These are phyloP conservation scores for Aspergillus carlsbadensis DNA, from an alignment of 495 filamentous ascomycete genomes.

Conservation along the genomic window DNA sequence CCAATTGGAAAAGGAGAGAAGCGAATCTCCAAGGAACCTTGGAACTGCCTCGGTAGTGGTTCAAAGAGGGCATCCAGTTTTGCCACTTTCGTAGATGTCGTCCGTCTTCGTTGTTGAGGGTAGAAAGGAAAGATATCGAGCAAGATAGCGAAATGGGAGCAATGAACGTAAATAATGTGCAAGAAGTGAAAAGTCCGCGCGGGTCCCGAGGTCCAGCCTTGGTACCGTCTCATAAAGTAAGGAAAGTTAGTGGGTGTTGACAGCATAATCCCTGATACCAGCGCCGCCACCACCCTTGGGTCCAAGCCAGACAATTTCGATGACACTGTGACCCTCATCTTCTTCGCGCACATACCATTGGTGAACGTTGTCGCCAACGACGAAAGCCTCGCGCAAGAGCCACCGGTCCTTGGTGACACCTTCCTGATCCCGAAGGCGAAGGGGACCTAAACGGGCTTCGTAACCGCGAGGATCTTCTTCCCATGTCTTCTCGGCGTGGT, in stretches of 20 bases:
- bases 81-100: constrained; percentile 12
- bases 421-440: constrained; percentile 44
- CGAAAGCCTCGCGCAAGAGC: constrained; percentile 40
- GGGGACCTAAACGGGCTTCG: constrained; percentile 51
- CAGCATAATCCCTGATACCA: constrained; percentile 32
- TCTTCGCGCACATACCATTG: constrained; percentile 49
- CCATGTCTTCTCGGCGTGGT: constrained; percentile 62
- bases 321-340: constrained; percentile 46
- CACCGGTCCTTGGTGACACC: constrained; percentile 48
- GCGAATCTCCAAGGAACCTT: constrained; percentile 9
- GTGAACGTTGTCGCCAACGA: constrained; percentile 48
- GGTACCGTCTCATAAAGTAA: constrained; percentile 17
- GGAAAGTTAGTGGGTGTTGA: constrained; percentile 13
- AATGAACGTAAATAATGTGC: constrained; percentile 37
- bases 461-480: constrained; percentile 49
- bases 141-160: constrained; percentile 20
- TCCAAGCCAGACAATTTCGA: constrained; percentile 52
- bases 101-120: constrained; percentile 12
- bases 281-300: constrained; percentile 45
- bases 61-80: constrained; percentile 14
- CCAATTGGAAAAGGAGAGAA: constrained; percentile 16
- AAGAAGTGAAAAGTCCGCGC: constrained; percentile 29
- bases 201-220: constrained; percentile 29
- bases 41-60: constrained; percentile 5
- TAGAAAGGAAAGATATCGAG: constrained; percentile 18